Conservation (phyloP, 1,284 basidiomycete genomes). For the Moniliella sp. region DNA sequence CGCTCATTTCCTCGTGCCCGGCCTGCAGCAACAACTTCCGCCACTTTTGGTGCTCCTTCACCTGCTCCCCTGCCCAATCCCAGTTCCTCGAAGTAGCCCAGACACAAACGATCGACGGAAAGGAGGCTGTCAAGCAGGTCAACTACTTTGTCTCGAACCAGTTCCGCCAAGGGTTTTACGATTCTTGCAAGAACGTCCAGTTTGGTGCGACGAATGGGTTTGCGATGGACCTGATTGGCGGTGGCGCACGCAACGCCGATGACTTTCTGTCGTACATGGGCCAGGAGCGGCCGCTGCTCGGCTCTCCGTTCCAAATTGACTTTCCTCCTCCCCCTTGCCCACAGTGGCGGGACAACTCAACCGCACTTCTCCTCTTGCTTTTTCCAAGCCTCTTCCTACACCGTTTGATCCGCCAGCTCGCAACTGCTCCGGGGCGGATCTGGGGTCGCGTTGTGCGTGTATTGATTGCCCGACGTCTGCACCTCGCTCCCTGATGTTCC, state of each 20-base stretch:
- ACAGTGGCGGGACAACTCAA: no score
- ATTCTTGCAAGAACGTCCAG: constrained; percentile 80
- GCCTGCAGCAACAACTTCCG: constrained; percentile 93
- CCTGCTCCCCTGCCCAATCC: constrained; percentile 72
- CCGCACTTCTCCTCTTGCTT: no score
- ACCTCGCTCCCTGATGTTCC: no score
- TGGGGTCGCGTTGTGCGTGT: no score
- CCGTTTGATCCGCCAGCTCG: no score
- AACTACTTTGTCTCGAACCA: constrained; percentile 57
- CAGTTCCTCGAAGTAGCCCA: constrained; percentile 60
- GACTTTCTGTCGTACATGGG: constrained; percentile 74
- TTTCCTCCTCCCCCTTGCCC: constrained; percentile 54
- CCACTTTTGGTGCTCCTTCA: constrained; percentile 80
- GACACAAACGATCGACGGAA: constrained; percentile 7
- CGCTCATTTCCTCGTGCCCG: constrained; percentile 48
- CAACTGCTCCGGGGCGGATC: no score
- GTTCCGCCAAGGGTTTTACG: constrained; percentile 61
- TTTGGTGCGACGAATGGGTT: constrained; percentile 77
- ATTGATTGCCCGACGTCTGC: no score
- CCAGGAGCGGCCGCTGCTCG: constrained; percentile 57
- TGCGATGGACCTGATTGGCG: constrained; percentile 87
- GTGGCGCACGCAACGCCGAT: constrained; percentile 57
- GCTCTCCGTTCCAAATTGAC: constrained; percentile 91
- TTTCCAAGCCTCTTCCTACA: no score
- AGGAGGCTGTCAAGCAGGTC: constrained; percentile 48